Conservation (phyloP, 106 monocot species). For the Platanthera guangdongensis region DNA sequence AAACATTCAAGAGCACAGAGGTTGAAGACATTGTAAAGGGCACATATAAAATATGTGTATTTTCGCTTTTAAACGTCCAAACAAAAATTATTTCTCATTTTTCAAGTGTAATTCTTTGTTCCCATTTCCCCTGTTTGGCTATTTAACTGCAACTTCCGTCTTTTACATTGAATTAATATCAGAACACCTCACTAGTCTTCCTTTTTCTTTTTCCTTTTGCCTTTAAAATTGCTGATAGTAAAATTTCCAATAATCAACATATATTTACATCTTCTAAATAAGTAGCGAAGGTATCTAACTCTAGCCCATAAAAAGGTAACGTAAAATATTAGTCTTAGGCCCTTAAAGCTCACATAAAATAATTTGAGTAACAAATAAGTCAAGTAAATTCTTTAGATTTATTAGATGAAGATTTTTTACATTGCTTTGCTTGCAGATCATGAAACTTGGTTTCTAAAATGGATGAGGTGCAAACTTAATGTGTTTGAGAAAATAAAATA, state of each 20-base stretch:
- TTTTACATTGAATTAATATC: background rate
- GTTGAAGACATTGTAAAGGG: too few relatives aligned
- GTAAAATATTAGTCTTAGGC: background rate
- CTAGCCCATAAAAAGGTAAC: background rate
- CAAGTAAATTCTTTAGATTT: background rate
- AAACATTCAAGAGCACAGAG: background rate
- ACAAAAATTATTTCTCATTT: background rate
- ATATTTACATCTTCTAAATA: background rate
- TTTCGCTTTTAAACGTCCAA: background rate
- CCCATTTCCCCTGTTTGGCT: background rate
- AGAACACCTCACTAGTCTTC: background rate
- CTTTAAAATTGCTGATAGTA: background rate
- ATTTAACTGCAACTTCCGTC: background rate
- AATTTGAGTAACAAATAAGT: background rate
- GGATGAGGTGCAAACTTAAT: background rate
- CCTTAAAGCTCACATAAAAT: background rate
- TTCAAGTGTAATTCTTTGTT: background rate
- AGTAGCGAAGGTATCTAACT: background rate
- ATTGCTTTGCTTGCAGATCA: background rate
- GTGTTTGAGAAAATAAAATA: background rate
- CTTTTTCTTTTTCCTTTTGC: background rate
- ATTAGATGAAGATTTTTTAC: background rate
- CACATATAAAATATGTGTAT: background rate
- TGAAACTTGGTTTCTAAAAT: background rate
- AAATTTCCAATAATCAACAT: background rate